A percentile compares a stretch with the other conserved stretches of the same genome.
phyloP scores from a whole-genome alignment of 2,329 filamentous ascomycete species.

The Diaporthe sp. region DNA sequence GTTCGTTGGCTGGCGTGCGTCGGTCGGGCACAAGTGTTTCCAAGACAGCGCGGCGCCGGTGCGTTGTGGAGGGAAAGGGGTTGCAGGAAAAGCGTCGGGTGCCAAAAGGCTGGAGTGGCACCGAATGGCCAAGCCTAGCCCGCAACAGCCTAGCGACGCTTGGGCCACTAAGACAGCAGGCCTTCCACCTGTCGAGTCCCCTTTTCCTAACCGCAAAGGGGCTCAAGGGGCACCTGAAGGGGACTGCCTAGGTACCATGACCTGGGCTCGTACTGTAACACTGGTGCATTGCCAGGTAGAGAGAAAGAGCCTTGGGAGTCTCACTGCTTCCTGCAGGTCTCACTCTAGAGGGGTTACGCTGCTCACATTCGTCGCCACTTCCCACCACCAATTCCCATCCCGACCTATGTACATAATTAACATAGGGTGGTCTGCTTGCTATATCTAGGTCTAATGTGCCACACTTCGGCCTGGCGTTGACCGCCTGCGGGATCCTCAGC shows the following conservation, averaged over 20 bases:
- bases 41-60: conserved; percentile 12
- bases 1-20: conserved; percentile 10
- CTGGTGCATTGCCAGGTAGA: conserved; percentile 12
- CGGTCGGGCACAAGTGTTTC: conserved; percentile 26
- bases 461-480: neutral
- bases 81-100: conserved; percentile 30
- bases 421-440: neutral
- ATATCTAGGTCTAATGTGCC: neutral
- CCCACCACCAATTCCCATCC: neutral
- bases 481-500: conserved; percentile 14
- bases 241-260: neutral
- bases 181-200: conserved; percentile 22
- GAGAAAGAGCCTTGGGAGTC: neutral
- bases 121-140: conserved; percentile 23
- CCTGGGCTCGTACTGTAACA: conserved; percentile 2
- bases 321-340: conserved; percentile 18
- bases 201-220: conserved; percentile 14
- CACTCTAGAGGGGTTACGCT: neutral
- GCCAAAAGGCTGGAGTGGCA: conserved; percentile 28
- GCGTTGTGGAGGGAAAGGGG: conserved; percentile 29
- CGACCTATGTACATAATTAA: neutral
- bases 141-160: conserved; percentile 25
- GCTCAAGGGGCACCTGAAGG: conserved; percentile 1
- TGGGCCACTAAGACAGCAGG: conserved; percentile 23
- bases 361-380: neutral